Evolutionary conservation across 176 grass and related monocot species (phyloP).

Genomic region (Cocos nucifera): DNA sequence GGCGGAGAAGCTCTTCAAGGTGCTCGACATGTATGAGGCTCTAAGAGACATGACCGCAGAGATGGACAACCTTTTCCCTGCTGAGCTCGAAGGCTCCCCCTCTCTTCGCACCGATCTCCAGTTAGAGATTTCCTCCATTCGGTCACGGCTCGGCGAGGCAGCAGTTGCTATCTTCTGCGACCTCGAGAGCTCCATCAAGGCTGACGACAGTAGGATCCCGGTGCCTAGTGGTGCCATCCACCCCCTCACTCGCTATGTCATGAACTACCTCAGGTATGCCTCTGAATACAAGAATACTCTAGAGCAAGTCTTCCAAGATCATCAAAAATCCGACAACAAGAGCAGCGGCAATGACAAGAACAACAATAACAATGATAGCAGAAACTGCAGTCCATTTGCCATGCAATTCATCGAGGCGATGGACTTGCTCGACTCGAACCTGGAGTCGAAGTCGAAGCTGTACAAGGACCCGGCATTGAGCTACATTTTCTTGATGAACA

Average conservation of each 20-base stretch:
- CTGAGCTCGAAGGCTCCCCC: neutral
- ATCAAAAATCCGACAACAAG: constrained; percentile 22
- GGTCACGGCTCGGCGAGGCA: constrained; percentile 49
- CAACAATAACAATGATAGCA: neutral
- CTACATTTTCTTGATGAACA: constrained; percentile 96
- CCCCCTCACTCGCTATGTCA: constrained; percentile 68
- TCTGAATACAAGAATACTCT: constrained; percentile 81
- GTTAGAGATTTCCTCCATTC: constrained; percentile 38
- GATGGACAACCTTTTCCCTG: constrained; percentile 32
- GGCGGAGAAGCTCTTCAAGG: constrained; percentile 88
- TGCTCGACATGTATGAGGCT: constrained; percentile 91
- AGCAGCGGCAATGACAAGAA: neutral
- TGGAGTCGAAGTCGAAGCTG: constrained; percentile 52
- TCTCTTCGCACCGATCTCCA: constrained; percentile 30
- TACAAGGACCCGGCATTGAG: constrained; percentile 53
- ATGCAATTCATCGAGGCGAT: constrained; percentile 62
- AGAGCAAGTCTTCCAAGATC: constrained; percentile 70
- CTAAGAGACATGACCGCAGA: constrained; percentile 38
- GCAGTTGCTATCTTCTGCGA: constrained; percentile 75
- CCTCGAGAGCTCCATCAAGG: constrained; percentile 80
- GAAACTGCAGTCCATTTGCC: constrained; percentile 38
- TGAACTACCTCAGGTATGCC: constrained; percentile 86
- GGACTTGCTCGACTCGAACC: constrained; percentile 62
- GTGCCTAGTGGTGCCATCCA: constrained; percentile 72
- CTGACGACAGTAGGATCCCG: constrained; percentile 39